Base-by-base conservation (phyloP, 2,329 filamentous ascomycete genomes). In the Hypoxylon sp. region DNA sequence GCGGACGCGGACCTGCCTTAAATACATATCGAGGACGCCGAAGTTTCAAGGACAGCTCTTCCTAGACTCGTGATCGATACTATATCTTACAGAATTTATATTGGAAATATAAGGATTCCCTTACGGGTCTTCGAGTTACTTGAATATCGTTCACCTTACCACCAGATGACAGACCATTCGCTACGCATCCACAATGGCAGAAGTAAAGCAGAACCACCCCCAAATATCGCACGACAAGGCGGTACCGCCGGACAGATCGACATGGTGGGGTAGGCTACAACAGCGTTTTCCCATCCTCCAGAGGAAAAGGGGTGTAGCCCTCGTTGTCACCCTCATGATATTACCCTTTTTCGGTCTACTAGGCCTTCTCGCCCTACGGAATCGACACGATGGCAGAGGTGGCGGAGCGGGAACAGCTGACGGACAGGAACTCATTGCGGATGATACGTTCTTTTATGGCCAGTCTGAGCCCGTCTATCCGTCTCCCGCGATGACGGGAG, bases 401-500 rank as follows among this genome's bases (percentile, higher is more conserved):
- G 58, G 51, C 17, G 55, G 17, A 3, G 56, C 56, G 48, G 51
- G 59, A 10, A 50, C 50, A 5, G 42, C 59, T 22, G 57, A 53
- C 22, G 59, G 51, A 17, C 35, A 60, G 8, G 67, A 75, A 57
- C 63, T 73, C 31, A 82, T 86, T 58, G 78, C 72, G 3, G 77
- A 80, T 44, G 83, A 87, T 68, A 68, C 75, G 0, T 79, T 80
- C 63, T 87, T 87, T 58, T 86, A 86, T 62, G 85, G 85, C 39
- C 78, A 82, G 69, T 86, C 84, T 8, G 83, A 83, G 29, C 80
- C 83, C 0, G 82, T 86, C 0, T 86, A 87, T 70, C 85, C 85
- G 3, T 84, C 85, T 6, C 85, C 85, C n/a, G 74, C 81, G 33
- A 81, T 90, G 83, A 84, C 79, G 70, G 91, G 91, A 14, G 80